These are phyloP conservation scores for Aureobasidium subglaciale DNA, from an alignment of 2,329 filamentous ascomycete genomes.

Conservation along the genomic window DNA sequence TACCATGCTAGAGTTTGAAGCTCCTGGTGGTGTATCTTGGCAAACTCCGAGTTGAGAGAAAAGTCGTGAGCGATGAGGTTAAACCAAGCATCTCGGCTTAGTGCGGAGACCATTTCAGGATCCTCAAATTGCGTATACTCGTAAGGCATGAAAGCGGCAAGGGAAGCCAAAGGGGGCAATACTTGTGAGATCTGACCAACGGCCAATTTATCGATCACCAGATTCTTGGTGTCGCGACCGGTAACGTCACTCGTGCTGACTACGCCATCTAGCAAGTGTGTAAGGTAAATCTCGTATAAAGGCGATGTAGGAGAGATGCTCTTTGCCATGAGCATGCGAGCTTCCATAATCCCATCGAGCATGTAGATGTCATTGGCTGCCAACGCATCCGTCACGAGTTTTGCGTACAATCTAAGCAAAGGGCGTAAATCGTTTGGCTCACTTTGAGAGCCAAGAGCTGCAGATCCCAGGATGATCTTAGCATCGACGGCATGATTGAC, in stretches of 20 bases:
- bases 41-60: constrained; percentile 63
- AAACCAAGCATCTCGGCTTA: constrained; percentile 89
- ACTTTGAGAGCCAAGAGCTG: constrained; percentile 67
- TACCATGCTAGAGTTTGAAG: constrained; percentile 78
- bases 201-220: constrained; percentile 62
- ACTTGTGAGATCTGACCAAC: constrained; percentile 82
- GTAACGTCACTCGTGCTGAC: constrained; percentile 85
- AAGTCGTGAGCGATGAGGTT: constrained; percentile 96
- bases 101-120: constrained; percentile 42
- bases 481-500: constrained; percentile 74
- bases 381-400: constrained; percentile 65
- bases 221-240: constrained; percentile 63
- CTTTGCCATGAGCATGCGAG: constrained; percentile 69
- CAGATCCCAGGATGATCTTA: constrained; percentile 76
- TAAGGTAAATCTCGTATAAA: constrained; percentile 75
- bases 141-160: constrained; percentile 59
- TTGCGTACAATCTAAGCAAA: constrained; percentile 75
- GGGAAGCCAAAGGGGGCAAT: constrained; percentile 75
- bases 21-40: constrained; percentile 66
- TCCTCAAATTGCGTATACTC: constrained; percentile 42
- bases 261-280: constrained; percentile 76
- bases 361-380: constrained; percentile 60
- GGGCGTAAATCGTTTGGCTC: constrained; percentile 77
- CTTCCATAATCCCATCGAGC: constrained; percentile 69
- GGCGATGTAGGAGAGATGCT: constrained; percentile 62